Conservation (phyloP, 129 eudicot species). For the Lactuca saligna region DNA sequence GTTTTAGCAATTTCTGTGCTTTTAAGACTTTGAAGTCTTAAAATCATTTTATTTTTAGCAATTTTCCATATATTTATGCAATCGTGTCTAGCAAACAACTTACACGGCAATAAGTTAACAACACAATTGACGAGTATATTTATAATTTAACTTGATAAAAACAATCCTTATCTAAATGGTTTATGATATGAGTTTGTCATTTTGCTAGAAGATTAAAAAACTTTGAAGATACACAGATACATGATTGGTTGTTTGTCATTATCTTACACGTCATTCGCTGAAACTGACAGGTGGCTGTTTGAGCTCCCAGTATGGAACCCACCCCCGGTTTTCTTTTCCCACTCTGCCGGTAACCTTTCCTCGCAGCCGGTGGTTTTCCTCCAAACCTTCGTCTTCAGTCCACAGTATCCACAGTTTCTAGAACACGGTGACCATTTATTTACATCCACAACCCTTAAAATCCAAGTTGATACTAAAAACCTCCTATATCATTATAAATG, state of each 20-base stretch:
- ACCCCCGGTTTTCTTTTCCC: constrained; percentile 28
- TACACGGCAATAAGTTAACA: too few species aligned
- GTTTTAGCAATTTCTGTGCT: too few species aligned
- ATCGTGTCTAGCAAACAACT: too few species aligned
- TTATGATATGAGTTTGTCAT: too few species aligned
- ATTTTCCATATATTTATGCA: too few species aligned
- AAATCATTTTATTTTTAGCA: too few species aligned
- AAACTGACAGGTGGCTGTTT: constrained; percentile 31
- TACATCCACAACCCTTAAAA: constrained; percentile 9
- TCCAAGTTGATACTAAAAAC: neutral
- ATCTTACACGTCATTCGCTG: neutral
- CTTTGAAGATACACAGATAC: constrained; percentile 3
- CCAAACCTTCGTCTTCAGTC: constrained; percentile 34
- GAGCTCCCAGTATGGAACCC: constrained; percentile 29
- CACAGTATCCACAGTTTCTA: constrained; percentile 37
- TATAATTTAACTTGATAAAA: too few species aligned
- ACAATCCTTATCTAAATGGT: too few species aligned
- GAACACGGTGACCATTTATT: neutral
- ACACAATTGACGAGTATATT: too few species aligned
- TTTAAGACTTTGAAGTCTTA: too few species aligned
- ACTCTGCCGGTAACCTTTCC: constrained; percentile 26
- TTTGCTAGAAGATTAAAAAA: neutral
- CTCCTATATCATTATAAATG: neutral
- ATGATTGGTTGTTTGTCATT: neutral
- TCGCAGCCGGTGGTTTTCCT: constrained; percentile 40